These are phyloP conservation scores for Podila horticola DNA, from an alignment of 192 early-diverging fungal species.

Conservation along the genomic window DNA sequence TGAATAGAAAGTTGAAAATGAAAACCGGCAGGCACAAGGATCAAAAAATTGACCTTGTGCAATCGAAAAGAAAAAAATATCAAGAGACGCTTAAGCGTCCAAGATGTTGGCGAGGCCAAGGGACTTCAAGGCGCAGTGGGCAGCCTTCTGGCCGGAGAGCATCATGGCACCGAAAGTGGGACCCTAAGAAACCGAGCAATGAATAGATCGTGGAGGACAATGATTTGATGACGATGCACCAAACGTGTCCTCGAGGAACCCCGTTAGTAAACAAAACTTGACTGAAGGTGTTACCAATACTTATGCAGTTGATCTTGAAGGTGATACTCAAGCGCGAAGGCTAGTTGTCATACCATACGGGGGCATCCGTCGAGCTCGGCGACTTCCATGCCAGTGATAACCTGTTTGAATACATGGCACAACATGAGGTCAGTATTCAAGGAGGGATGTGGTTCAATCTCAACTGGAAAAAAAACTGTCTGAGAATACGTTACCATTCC, in stretches of 20 bases:
- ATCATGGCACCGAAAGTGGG: constrained; percentile 71
- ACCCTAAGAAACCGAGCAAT: constrained; percentile 35
- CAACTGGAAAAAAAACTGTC: background rate
- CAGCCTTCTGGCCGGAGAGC: constrained; percentile 74
- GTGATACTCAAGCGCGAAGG: background rate
- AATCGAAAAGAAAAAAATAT: background rate
- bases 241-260: constrained; percentile 1
- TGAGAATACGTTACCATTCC: constrained; percentile 61
- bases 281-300: background rate
- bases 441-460: background rate
- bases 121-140: constrained; percentile 64
- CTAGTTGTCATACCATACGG: constrained; percentile 68
- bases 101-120: constrained; percentile 49
- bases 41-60: background rate
- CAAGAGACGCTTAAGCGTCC: background rate
- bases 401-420: constrained; percentile 6
- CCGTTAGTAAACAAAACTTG: background rate
- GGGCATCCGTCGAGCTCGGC: constrained; percentile 73
- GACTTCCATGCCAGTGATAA: constrained; percentile 73
- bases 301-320: background rate
- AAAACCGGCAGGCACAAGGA: constrained; percentile 4
- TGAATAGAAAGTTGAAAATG: background rate
- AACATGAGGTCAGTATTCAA: background rate
- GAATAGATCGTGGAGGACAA: background rate
- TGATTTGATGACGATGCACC: background rate